Evolutionary conservation across 495 filamentous ascomycete species (phyloP), one percentile per base, ranked within the genome.

Genomic region (Aspergillus biplanus): DNA sequence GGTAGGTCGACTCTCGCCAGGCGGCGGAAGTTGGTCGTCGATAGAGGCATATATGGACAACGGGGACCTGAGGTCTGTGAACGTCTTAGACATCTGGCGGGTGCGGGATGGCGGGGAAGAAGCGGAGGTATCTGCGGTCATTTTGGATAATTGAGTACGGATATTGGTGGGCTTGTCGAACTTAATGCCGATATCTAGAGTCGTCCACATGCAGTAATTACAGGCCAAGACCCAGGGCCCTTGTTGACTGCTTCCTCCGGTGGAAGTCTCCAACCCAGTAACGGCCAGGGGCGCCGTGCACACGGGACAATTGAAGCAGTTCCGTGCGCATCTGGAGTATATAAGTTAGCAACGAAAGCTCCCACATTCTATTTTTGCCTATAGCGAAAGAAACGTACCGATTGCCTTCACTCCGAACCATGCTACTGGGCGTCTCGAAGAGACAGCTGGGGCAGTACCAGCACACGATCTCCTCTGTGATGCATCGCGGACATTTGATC

Each of bases 381-480:
- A 31, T 15, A 31, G 54, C n/a, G 9, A 47, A 32, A 39, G 46
- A 42, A 15, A 76, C 87, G 52, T 83, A 97, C 93, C 94, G 86
- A 72, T 96, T 96, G 12, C 93, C 93, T 69, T 99, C 96, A 66
- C 85, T 90, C 78, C 92, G 92, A 34, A 98, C 85, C 73, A 89
- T 90, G 69, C 89, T 93, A 71, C 89, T 94, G 9, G 93, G 92
- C 37, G 95, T 92, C 76, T 99, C 95, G 68, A 98, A 97, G 59
- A 98, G 75, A 75, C 95, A 99, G 72, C 84, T 93, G n/a, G 95
- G 95, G 71, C 95, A 99, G 70, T 90, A 99, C 83, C 90, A 97
- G 62, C 89, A 92, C 53, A 96, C 87, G 47, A 97, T 90, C 76
- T 99, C 95, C 69, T 99, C 95, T 27, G 88, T 82, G 18, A 92